Percentiles rank a stretch among this genome's conserved stretches.
Evolutionary conservation across 23 red algal genomes (phyloP).

Genomic region (Gracilariopsis chorda): DNA sequence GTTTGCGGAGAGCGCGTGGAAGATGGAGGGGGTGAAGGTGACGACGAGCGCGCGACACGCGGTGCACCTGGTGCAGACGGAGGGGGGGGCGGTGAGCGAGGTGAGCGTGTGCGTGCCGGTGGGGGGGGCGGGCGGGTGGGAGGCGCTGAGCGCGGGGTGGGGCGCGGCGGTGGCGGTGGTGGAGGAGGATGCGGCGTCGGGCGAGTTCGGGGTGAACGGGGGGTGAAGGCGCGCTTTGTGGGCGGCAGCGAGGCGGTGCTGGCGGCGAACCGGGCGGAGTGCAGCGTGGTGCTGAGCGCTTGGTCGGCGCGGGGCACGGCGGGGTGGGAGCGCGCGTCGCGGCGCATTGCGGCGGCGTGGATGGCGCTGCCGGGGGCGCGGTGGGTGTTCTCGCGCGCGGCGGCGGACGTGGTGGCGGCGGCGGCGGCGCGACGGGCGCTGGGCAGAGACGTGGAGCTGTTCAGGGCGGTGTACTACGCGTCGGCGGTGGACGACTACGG

Average conservation of each 20-base stretch:
- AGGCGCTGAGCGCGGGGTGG: not conserved
- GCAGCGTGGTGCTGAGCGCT: conserved; percentile 19
- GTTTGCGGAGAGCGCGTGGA: conserved; percentile 47
- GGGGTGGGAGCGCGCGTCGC: not conserved
- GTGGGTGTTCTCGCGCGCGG: conserved; percentile 12
- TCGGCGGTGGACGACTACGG: conserved; percentile 34
- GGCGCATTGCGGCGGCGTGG: not conserved
- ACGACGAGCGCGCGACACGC: not conserved
- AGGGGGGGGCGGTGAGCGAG: not conserved
- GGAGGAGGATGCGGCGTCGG: not conserved
- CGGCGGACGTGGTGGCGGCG: not conserved
- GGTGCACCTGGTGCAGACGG: conserved; percentile 13
- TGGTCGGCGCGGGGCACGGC: not conserved
- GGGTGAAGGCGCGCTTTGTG: conserved; percentile 1
- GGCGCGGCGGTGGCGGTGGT: not conserved
- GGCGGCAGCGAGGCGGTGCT: not conserved
- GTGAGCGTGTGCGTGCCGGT: conserved; percentile 32
- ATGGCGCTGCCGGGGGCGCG: conserved; percentile 5
- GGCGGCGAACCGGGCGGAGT: not conserved
- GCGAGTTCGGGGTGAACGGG: conserved; percentile 19
- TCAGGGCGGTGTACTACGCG: not conserved
- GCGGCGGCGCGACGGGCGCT: not conserved
- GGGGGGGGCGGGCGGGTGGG: not conserved
- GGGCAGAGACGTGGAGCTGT: not conserved
- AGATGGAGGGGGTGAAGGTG: not conserved